Conservation (phyloP, 441 rosid species). For the Jatropha podagrica region DNA sequence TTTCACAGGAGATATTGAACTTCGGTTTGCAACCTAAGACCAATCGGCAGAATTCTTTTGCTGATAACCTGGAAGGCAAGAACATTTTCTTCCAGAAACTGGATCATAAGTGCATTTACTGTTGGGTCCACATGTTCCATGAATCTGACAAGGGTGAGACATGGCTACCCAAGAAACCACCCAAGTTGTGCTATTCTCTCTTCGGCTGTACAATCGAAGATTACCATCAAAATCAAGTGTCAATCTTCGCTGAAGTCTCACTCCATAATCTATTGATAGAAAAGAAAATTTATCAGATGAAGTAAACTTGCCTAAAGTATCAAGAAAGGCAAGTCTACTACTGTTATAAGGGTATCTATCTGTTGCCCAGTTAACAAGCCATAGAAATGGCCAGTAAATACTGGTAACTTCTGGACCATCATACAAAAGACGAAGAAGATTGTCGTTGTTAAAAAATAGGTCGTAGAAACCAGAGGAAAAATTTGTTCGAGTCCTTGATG, state of each 20-base stretch:
- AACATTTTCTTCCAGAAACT: background rate
- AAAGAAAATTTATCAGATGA: background rate
- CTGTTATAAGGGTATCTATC: background rate
- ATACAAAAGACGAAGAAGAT: background rate
- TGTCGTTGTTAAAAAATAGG: background rate
- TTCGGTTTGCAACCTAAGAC: constrained; percentile 8
- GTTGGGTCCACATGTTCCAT: background rate
- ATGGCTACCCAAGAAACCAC: background rate
- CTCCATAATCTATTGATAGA: background rate
- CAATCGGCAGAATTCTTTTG: background rate
- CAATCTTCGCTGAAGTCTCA: background rate
- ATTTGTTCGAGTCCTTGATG: background rate
- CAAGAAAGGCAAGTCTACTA: background rate
- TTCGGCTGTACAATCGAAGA: background rate
- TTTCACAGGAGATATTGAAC: background rate
- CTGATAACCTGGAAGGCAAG: background rate
- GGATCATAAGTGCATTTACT: background rate
- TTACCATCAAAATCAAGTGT: background rate
- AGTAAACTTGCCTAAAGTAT: background rate
- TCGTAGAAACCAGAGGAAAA: background rate
- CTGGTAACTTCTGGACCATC: background rate
- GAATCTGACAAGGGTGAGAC: background rate
- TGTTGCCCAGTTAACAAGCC: constrained; percentile 2
- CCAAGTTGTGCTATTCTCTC: background rate
- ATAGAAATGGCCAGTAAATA: background rate